Conservation (phyloP, 2,329 filamentous ascomycete genomes). For the Aspergillus chevalieri region DNA sequence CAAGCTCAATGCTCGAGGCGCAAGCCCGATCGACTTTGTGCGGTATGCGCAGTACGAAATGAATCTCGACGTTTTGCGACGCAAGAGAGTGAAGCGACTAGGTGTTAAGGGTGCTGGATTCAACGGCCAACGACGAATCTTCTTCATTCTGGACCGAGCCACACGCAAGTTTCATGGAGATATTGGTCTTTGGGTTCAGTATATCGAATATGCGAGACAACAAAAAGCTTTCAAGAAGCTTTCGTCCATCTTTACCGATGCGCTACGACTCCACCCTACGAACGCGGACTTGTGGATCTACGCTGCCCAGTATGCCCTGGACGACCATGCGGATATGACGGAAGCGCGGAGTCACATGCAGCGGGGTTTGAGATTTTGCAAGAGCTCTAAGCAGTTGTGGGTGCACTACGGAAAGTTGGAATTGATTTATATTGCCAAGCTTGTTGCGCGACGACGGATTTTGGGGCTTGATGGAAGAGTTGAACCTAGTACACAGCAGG, state of each 20-base stretch:
- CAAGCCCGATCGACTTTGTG: constrained; percentile 70
- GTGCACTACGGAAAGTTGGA: constrained; percentile 85
- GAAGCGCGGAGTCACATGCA: constrained; percentile 81
- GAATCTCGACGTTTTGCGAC: constrained; percentile 65
- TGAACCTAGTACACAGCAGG: constrained; percentile 35
- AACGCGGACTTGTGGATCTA: constrained; percentile 79
- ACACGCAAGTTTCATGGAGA: constrained; percentile 79
- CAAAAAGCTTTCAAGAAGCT: constrained; percentile 59
- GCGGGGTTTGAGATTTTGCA: constrained; percentile 84
- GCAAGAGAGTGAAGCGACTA: constrained; percentile 75
- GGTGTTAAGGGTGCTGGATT: constrained; percentile 67
- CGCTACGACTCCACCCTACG: constrained; percentile 77
- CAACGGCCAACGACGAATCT: constrained; percentile 72
- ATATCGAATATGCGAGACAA: constrained; percentile 72
- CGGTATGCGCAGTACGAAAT: constrained; percentile 71
- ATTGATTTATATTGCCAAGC: constrained; percentile 82
- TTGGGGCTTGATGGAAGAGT: constrained; percentile 52
- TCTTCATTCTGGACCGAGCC: constrained; percentile 81
- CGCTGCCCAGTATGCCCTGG: constrained; percentile 71
- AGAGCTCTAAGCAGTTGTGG: constrained; percentile 67
- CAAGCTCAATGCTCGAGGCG: constrained; percentile 74
- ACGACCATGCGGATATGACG: constrained; percentile 78
- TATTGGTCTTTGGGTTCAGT: constrained; percentile 78
- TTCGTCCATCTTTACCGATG: constrained; percentile 56
- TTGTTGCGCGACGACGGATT: constrained; percentile 66